These are phyloP conservation scores for Phylloporus scabripes DNA, from an alignment of 768 basidiomycete genomes.

Conservation along the genomic window DNA sequence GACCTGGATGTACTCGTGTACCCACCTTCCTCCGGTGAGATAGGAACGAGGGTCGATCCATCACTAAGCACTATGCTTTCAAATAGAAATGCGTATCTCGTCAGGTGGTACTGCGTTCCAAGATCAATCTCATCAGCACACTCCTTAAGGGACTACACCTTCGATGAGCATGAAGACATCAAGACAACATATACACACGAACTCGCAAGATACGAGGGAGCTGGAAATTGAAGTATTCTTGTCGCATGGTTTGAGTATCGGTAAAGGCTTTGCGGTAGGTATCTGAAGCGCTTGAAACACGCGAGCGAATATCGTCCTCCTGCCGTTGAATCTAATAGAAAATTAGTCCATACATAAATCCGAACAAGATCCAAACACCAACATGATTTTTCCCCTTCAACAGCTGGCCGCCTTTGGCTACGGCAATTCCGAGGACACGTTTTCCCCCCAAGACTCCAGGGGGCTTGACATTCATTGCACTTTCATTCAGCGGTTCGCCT, in stretches of 20 bases:
- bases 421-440: constrained; percentile 83
- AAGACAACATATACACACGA: constrained; percentile 30
- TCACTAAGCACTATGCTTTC: constrained; percentile 89
- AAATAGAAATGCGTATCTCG: constrained; percentile 90
- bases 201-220: constrained; percentile 90
- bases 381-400: constrained; percentile 93
- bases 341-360: constrained; percentile 4
- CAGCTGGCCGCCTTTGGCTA: constrained; percentile 83
- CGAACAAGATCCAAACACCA: constrained; percentile 9
- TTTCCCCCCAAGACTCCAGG: constrained; percentile 62
- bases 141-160: constrained; percentile 76
- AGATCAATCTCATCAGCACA: constrained; percentile 94
- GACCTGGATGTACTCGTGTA: constrained; percentile 12
- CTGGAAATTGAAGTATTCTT: constrained; percentile 98
- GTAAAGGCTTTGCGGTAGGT: constrained; percentile 84
- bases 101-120: constrained; percentile 96
- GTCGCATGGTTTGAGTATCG: constrained; percentile 85
- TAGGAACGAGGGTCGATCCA: constrained; percentile 75
- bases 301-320: constrained; percentile 87
- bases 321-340: constrained; percentile 70
- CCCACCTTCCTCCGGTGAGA: constrained; percentile 64
- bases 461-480: constrained; percentile 57
- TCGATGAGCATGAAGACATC: constrained; percentile 7
- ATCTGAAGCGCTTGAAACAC: constrained; percentile 84
- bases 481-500: constrained; percentile 87